Base-by-base conservation (phyloP, 371 early-diverging fungal genomes). In the Massospora cicadina region DNA sequence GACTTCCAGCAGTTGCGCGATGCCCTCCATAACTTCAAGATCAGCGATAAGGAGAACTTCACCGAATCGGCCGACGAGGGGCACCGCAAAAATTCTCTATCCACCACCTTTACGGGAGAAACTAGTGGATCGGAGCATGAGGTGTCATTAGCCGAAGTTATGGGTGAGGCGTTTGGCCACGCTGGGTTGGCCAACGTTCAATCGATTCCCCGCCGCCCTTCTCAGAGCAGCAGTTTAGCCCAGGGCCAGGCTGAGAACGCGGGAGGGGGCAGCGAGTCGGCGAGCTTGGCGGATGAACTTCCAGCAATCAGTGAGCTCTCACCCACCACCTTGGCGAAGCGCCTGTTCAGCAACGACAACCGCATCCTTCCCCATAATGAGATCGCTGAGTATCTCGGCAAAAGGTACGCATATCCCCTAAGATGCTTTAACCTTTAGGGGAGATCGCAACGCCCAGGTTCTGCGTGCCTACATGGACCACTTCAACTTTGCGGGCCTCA, bases 381-480 rank as follows among this genome's bases (percentile, higher is more conserved):
- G 26, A 26, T 26, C 29, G 60, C 60, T 26, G 60, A 60, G 23
- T 60, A 26, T 60, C 7, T 60, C 17, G 60, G 60, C 32, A 60
- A 60, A 60, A 60, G 60, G 60, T 60, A 60, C 25, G 17, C 28
- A 26, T 61, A 25, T 3, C 26, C 33, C 3, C 12, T 24, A 61
- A 1, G 2, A n/a, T n/a, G n/a, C n/a, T n/a, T n/a, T 53, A n/a
- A 2, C 12, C 2, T n/a, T 33, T 64, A 74, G 75, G 21, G 73
- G 74, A 67, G 59, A 70, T 1, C 79, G 80, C 60, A 78, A 86
- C 63, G 70, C 72, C 0, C 72, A 68, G 12, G 79, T 85, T 0
- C 75, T 91, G 31, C 68, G 70, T 23, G 71, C 74, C 33, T 94
- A 88, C 69, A 87, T 94, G 79, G 65, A 78, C 17, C 73, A 78